Evolutionary conservation across 352 stramenopile genomes (phyloP).

Genomic region (Phytophthora fragariae): DNA sequence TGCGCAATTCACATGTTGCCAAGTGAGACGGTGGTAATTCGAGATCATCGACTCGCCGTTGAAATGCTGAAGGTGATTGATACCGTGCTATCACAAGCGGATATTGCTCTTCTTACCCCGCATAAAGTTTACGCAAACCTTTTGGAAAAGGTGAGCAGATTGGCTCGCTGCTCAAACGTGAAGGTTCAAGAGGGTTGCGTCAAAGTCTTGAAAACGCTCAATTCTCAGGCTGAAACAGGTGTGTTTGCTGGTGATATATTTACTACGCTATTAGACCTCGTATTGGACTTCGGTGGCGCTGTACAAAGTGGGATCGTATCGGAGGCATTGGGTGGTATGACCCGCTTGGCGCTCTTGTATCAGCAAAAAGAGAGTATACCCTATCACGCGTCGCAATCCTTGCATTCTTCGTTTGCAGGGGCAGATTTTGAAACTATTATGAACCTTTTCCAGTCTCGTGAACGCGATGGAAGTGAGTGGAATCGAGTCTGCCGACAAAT

Average conservation of each 20-base stretch:
- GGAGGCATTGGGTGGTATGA: conserved; percentile 22
- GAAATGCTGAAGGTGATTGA: conserved; percentile 36
- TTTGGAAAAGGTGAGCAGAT: conserved; percentile 12
- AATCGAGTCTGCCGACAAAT: conserved; percentile 41
- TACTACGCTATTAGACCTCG: conserved; percentile 29
- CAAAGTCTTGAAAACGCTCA: conserved; percentile 33
- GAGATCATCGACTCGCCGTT: conserved; percentile 25
- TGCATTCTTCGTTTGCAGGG: conserved; percentile 45
- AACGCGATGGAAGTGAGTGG: conserved; percentile 47
- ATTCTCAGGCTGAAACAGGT: conserved; percentile 14
- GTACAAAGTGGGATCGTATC: conserved; percentile 22
- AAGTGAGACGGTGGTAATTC: conserved; percentile 16
- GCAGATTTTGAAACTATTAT: conserved; percentile 62
- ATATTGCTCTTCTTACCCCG: conserved; percentile 24
- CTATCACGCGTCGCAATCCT: conserved; percentile 12
- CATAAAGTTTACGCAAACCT: conserved; percentile 15
- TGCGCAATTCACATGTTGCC: conserved; percentile 27
- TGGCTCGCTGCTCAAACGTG: conserved; percentile 22
- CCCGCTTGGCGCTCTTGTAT: conserved; percentile 29
- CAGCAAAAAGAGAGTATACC: conserved; percentile 8
- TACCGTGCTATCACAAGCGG: conserved; percentile 22
- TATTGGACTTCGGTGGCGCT: conserved; percentile 26
- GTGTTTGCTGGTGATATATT: conserved; percentile 27
- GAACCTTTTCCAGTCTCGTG: conserved; percentile 36
- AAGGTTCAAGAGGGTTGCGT: conserved; percentile 36